These are phyloP conservation scores for Pecoramyces ruminantium DNA, from an alignment of 192 early-diverging fungal genomes.

Conservation along the genomic window DNA sequence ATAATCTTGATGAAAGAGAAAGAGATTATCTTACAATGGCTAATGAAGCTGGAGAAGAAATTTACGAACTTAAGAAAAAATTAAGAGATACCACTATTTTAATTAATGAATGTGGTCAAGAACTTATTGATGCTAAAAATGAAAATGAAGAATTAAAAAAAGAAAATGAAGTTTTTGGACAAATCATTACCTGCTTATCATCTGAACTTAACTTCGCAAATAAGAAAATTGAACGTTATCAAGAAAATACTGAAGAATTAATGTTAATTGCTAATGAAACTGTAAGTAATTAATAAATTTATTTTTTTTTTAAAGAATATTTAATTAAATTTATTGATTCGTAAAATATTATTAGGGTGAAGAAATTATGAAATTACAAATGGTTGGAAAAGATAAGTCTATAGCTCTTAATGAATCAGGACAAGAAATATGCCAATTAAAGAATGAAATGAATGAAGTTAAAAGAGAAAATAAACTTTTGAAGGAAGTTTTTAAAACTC, in stretches of 20 bases:
- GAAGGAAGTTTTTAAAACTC: background rate
- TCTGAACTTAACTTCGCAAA: background rate
- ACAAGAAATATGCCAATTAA: background rate
- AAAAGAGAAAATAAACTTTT: background rate
- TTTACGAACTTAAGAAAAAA: background rate
- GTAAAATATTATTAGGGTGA: too few species aligned
- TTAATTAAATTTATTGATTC: too few species aligned
- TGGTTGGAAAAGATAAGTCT: background rate
- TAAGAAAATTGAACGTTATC: background rate
- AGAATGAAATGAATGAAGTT: background rate
- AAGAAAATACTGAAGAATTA: background rate
- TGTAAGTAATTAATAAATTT: background rate
- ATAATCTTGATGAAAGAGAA: background rate
- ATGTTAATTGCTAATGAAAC: background rate
- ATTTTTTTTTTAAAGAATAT: too few species aligned
- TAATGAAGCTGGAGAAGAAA: background rate
- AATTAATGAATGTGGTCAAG: background rate
- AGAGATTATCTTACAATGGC: background rate
- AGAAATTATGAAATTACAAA: background rate
- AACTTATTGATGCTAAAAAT: background rate
- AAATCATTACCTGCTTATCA: background rate
- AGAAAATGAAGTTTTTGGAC: background rate
- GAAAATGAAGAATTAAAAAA: background rate
- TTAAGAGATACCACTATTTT: background rate
- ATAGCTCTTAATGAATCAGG: background rate